Evolutionary conservation across 306 rosid genomes (phyloP).

Genomic region (Leucaena leucocephala): DNA sequence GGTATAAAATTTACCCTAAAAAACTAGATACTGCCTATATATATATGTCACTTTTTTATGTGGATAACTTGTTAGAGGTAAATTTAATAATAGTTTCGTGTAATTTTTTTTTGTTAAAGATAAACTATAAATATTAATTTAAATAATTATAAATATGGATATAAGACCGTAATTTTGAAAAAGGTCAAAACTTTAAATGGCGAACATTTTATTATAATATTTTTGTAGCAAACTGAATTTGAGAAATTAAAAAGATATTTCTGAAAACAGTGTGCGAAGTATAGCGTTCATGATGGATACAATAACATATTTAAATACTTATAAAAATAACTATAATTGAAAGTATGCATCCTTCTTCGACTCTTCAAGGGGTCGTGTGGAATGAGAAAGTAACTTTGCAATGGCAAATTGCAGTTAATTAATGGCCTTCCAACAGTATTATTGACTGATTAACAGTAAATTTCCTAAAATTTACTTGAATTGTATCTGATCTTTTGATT

Average conservation of each 20-base stretch:
- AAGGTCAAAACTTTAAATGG: too few species aligned
- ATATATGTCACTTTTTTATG: too few species aligned
- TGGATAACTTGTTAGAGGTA: background rate
- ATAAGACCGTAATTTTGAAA: too few species aligned
- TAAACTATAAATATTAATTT: too few species aligned
- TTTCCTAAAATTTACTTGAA: background rate
- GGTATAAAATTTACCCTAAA: too few species aligned
- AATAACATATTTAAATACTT: background rate
- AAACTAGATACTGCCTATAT: too few species aligned
- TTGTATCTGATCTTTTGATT: background rate
- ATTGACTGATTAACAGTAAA: background rate
- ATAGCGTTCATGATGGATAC: background rate
- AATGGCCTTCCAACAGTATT: background rate
- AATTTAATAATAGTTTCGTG: too few species aligned
- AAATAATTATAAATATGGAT: too few species aligned
- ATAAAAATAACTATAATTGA: background rate
- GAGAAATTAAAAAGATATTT: background rate
- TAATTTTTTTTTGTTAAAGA: too few species aligned
- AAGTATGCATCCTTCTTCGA: background rate
- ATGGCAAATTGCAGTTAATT: background rate
- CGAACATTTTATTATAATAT: background rate
- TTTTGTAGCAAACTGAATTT: background rate
- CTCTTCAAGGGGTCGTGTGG: background rate
- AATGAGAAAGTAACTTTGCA: background rate
- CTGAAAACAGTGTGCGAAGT: background rate